Conservation (phyloP, 2,329 filamentous ascomycete species). For the Fusarium palustre region DNA sequence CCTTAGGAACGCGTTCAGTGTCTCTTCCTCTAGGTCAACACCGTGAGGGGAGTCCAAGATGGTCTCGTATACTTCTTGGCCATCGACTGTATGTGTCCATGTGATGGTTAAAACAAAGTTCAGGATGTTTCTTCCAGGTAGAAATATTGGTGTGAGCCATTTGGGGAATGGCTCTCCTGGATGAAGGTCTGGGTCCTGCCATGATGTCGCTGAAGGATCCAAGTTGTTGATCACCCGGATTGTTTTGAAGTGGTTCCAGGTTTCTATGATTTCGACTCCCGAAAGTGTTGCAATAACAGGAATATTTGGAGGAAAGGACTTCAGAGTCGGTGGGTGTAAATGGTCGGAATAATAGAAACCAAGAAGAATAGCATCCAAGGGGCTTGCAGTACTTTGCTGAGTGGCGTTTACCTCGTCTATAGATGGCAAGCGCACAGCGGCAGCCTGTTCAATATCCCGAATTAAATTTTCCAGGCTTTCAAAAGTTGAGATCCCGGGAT, state of each 20-base stretch:
- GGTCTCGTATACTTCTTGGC: slow-evolving; percentile 34
- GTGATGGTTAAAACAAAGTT: slow-evolving; percentile 41
- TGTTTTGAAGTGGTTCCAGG: slow-evolving; percentile 39
- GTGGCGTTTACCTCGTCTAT: neutral
- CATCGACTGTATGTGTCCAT: slow-evolving; percentile 33
- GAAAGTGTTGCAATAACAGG: slow-evolving; percentile 37
- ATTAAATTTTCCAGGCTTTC: slow-evolving; percentile 31
- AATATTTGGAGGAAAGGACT: slow-evolving; percentile 32
- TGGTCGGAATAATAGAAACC: slow-evolving; percentile 40
- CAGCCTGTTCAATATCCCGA: slow-evolving; percentile 35
- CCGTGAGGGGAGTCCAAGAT: slow-evolving; percentile 43
- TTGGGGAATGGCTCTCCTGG: slow-evolving; percentile 38
- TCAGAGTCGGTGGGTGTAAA: slow-evolving; percentile 35
- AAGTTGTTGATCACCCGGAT: slow-evolving; percentile 31
- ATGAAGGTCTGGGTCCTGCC: slow-evolving; percentile 33
- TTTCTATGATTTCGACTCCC: slow-evolving; percentile 18
- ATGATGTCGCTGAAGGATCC: slow-evolving; percentile 1
- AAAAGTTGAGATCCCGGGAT: slow-evolving; percentile 8
- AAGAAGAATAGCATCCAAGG: slow-evolving; percentile 41
- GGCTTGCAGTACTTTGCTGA: neutral
- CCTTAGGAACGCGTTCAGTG: slow-evolving; percentile 36
- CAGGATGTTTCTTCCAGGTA: slow-evolving; percentile 26
- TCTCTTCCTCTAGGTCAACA: slow-evolving; percentile 24
- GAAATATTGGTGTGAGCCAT: slow-evolving; percentile 40
- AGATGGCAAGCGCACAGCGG: neutral